phyloP scores from a whole-genome alignment of 352 stramenopile genomes.

The Phytophthora foliorum region DNA sequence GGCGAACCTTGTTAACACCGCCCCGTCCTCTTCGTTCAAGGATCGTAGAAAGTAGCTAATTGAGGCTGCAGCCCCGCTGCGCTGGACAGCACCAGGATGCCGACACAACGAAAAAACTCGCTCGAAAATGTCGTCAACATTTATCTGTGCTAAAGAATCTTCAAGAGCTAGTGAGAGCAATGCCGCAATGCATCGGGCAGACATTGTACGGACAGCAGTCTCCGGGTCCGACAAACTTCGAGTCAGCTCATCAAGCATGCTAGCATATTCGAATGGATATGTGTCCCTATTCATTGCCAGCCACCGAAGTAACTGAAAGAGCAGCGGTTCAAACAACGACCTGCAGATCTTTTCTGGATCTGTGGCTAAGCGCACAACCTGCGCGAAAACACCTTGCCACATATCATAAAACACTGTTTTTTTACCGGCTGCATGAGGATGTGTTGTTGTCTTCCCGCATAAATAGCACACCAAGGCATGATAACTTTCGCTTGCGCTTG shows the following conservation, averaged over 20 bases:
- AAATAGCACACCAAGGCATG: conserved; percentile 78
- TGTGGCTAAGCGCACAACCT: conserved; percentile 63
- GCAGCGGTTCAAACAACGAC: conserved; percentile 73
- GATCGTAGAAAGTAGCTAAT: conserved; percentile 80
- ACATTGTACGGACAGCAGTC: conserved; percentile 67
- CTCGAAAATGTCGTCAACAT: conserved; percentile 69
- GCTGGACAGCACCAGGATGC: conserved; percentile 65
- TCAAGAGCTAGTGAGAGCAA: conserved; percentile 63
- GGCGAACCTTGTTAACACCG: conserved; percentile 63
- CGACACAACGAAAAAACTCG: conserved; percentile 78
- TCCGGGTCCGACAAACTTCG: conserved; percentile 61
- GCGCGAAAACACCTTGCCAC: conserved; percentile 64
- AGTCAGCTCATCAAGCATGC: conserved; percentile 68
- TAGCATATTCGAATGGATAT: conserved; percentile 77
- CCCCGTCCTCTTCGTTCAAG: conserved; percentile 63
- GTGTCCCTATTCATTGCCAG: conserved; percentile 60
- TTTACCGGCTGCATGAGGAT: conserved; percentile 62
- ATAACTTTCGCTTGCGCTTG: conserved; percentile 69
- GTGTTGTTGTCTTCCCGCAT: conserved; percentile 74
- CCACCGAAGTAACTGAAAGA: conserved; percentile 83
- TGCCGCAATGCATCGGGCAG: conserved; percentile 63
- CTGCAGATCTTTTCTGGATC: conserved; percentile 80
- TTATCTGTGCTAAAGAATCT: conserved; percentile 27
- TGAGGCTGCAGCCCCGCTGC: conserved; percentile 69
- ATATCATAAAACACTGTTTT: conserved; percentile 74